These are phyloP conservation scores for Capronia epimyces DNA, from an alignment of 2,329 filamentous ascomycete species.

Conservation along the genomic window DNA sequence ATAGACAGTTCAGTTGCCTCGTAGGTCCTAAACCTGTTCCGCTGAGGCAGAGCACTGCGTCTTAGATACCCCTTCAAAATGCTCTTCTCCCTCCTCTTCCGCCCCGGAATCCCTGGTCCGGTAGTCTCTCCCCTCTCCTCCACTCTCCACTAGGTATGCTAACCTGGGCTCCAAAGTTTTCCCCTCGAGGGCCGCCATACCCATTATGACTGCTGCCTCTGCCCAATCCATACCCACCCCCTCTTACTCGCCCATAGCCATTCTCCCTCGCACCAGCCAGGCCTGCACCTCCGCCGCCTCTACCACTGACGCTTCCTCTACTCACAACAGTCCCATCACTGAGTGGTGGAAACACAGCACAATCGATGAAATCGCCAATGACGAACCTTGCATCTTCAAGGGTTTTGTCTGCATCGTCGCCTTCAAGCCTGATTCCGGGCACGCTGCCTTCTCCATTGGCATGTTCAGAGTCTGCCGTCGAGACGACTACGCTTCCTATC, in stretches of 20 bases:
- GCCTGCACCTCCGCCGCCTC: constrained; percentile 15
- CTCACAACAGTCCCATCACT: constrained; percentile 61
- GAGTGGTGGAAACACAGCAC: constrained; percentile 70
- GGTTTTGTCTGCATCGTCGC: constrained; percentile 64
- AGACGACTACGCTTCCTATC: constrained; percentile 72
- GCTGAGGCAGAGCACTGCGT: not conserved
- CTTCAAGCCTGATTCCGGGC: constrained; percentile 35
- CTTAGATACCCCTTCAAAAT: constrained; percentile 5
- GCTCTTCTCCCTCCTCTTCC: constrained; percentile 22
- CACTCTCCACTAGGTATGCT: constrained; percentile 45
- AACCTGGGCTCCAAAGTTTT: constrained; percentile 34
- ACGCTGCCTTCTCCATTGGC: constrained; percentile 39
- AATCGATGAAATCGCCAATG: constrained; percentile 81
- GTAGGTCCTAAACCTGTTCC: not conserved
- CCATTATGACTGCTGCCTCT: constrained; percentile 41
- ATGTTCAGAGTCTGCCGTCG: constrained; percentile 42
- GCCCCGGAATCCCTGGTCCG: constrained; percentile 38
- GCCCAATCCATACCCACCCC: constrained; percentile 38
- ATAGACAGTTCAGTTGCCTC: too few relatives aligned
- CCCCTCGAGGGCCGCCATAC: constrained; percentile 33
- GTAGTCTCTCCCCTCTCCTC: constrained; percentile 45
- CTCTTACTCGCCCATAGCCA: constrained; percentile 40
- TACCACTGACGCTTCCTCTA: constrained; percentile 35
- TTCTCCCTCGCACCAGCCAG: constrained; percentile 36
- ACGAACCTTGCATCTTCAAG: constrained; percentile 74